Evolutionary conservation across 2,329 filamentous ascomycete species (phyloP), one percentile per base, ranked within the genome.

Genomic region (Claviceps capensis): DNA sequence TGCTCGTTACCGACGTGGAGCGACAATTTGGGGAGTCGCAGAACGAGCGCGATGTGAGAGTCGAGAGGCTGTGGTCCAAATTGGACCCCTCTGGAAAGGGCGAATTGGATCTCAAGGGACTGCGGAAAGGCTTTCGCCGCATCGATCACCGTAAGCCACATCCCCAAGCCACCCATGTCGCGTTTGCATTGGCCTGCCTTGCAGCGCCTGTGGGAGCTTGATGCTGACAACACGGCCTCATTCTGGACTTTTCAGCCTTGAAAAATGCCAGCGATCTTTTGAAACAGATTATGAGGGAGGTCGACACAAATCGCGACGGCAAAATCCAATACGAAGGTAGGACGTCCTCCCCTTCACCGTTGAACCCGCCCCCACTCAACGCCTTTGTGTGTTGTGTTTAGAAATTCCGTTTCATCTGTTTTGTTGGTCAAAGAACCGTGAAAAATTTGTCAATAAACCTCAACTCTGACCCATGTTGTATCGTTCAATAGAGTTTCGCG

Each of bases 211-310:
- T 30, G 46, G 50, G 16, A 49, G 42, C 42, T 16, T 44, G 30
- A 47, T 46, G 45, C 50, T 53, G 45, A 52, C 51, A 49, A 8
- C 4, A n/a, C 16, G 13, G n/a, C 17, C 26, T 46, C 4, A 14
- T 38, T 42, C 40, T 40, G 40, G 46, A 43, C 19, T 19, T 19
- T 43, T 19, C 38, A 82, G 78, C 78, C 49, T 68, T 98, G 63
- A 95, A 96, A 73, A 93, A 96, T 75, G 93, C 93, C 64, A 86
- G 95, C 67, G 74, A 79, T 40, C 81, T 97, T 74, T 77, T 98
- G 56, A 78, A 81, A 63, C 83, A 86, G 62, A 86, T 97, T 53
- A 78, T 96, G 65, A 76, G 78, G 57, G 79, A 84, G 55, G 89
- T 96, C 56, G 93, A 98, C 65, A 85, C 82, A 53, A 89, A 90